Base-by-base conservation (phyloP, 176 grass and related monocot species). In the Thalia dealbata region DNA sequence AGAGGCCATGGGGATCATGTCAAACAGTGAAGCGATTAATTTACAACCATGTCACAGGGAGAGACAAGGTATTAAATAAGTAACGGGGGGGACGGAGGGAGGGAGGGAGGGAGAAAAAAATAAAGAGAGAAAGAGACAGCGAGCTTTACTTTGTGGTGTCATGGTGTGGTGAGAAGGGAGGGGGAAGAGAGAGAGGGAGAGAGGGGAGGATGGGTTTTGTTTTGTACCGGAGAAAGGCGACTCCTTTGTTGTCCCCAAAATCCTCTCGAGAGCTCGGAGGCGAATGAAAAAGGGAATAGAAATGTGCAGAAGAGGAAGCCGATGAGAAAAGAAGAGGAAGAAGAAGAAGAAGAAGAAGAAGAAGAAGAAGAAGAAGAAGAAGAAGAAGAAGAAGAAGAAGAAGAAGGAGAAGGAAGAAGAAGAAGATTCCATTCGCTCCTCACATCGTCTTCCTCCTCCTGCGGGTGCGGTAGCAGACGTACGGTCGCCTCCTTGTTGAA, bases 351-450 rank as follows among this genome's bases (percentile, higher is more conserved):
- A 18, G 46, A 67, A 61, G 75, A 77, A 77, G 75, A 77, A 38
- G 32, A 38, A 38, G 32, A 27, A 58, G 54, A 22, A 54, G 65
- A 21, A 43, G 50, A 77, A 38, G 60, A 48, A 54, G 65, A 21
- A 43, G 50, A 77, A 38, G 60, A 48, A 73, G 25, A 48, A 38
- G 75, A 77, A 77, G 75, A 77, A 38, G 32, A 38, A 38, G 32
- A 38, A 38, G 32, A 38, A 38, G 32, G n/a, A n/a, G n/a, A n/a
- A n/a, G n/a, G n/a, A 27, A 58, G 54, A 22, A 18, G 46, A 67
- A 61, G 75, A 77, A 77, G 75, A 77, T 77, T 77, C 75, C 56
- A 68, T 77, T 76, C 73, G 59, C 59, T 5, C 61, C 7, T 15
- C 14, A 10, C 11, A 8, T 48, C 45, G 10, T 48, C 45, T 48